A percentile compares a stretch with the other conserved stretches of the same genome.
Conservation (phyloP, 2,329 filamentous ascomycete genomes). For the Cercospora sp. region DNA sequence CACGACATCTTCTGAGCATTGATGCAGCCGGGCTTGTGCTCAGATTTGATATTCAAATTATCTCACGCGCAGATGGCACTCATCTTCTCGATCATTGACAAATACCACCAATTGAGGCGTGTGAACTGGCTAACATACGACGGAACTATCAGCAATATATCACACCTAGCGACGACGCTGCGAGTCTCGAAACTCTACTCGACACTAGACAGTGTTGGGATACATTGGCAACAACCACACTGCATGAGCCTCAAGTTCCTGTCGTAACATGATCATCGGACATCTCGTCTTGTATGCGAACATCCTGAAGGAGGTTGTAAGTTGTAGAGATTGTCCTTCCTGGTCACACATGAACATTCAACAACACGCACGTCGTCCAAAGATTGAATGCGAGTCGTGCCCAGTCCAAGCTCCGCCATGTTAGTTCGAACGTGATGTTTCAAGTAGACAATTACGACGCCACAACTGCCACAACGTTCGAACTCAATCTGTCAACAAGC, state of each 20-base stretch:
- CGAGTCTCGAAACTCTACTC: neutral
- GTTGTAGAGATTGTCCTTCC: too few relatives aligned
- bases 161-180: neutral
- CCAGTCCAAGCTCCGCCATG: neutral
- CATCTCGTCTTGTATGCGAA: neutral
- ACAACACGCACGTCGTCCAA: neutral
- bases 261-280: neutral
- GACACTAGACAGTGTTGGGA: neutral
- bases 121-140: neutral
- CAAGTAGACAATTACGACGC: neutral
- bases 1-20: neutral
- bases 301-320: neutral
- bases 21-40: neutral
- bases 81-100: neutral
- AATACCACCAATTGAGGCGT: neutral
- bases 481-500: constrained; percentile 1
- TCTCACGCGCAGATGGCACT: neutral
- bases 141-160: neutral
- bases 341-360: neutral
- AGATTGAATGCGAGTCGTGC: neutral
- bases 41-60: neutral
- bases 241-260: neutral
- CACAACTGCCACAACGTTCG: neutral
- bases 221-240: neutral
- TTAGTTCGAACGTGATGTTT: neutral